phyloP scores from a whole-genome alignment of 257 asterid species.

The Mentha longifolia region DNA sequence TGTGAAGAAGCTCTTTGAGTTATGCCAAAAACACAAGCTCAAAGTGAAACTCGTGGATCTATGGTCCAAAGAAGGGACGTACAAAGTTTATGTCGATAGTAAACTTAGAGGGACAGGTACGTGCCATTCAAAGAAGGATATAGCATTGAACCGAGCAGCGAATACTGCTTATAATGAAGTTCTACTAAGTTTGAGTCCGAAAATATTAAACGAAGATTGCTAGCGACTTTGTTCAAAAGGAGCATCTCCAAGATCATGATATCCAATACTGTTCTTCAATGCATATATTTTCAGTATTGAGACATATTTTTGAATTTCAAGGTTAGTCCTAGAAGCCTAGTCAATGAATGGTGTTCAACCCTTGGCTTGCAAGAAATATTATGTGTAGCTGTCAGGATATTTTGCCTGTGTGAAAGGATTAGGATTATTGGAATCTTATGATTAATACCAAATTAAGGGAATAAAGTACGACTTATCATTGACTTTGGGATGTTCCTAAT shows the following conservation, averaged over 20 bases:
- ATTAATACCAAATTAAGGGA: too few species aligned
- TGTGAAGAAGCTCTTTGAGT: constrained; percentile 71
- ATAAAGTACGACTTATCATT: too few species aligned
- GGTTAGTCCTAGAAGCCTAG: neutral
- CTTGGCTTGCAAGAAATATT: too few species aligned
- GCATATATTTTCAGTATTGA: neutral
- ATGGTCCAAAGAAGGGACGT: constrained; percentile 60
- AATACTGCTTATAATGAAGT: constrained; percentile 66
- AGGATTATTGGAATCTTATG: too few species aligned
- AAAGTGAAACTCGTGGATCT: constrained; percentile 60
- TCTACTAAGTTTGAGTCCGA: constrained; percentile 39
- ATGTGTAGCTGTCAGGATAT: too few species aligned
- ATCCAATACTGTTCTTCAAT: neutral
- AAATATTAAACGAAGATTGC: constrained; percentile 23
- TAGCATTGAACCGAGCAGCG: constrained; percentile 83
- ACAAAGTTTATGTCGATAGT: constrained; percentile 58
- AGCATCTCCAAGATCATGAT: neutral
- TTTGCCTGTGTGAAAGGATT: too few species aligned
- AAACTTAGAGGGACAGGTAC: constrained; percentile 67
- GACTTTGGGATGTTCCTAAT: too few species aligned
- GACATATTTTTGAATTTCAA: neutral
- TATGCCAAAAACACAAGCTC: constrained; percentile 77
- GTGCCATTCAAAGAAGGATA: constrained; percentile 71
- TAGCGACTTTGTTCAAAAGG: constrained; percentile 13
- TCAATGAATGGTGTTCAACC: neutral